Evolutionary conservation across 2,329 filamentous ascomycete species (phyloP).

Genomic region (Colletotrichum eleusines): DNA sequence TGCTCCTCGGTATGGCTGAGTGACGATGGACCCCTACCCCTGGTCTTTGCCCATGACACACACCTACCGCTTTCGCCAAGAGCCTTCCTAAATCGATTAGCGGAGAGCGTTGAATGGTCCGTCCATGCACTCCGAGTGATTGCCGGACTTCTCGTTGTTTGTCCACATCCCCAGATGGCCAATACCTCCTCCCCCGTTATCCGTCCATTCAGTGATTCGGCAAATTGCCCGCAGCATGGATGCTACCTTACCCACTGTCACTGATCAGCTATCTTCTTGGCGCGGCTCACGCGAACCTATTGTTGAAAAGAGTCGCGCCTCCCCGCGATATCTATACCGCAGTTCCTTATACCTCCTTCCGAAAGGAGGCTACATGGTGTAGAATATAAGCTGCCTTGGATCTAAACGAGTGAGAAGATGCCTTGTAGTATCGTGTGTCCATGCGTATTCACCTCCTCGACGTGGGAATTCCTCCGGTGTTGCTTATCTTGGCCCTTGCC

Average conservation of each 20-base stretch:
- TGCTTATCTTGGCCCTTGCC: constrained; percentile 25
- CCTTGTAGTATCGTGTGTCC: not conserved
- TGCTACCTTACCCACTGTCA: constrained; percentile 16
- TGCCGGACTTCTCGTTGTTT: constrained; percentile 15
- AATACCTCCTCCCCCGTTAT: not conserved
- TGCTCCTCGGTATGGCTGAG: not conserved
- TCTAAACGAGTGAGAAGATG: not conserved
- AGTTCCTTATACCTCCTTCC: constrained; percentile 22
- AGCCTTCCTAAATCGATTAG: constrained; percentile 37
- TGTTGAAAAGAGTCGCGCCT: constrained; percentile 8
- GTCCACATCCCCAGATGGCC: constrained; percentile 29
- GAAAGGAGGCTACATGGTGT: constrained; percentile 6
- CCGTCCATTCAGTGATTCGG: not conserved
- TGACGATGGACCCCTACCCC: not conserved
- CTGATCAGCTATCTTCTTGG: constrained; percentile 8
- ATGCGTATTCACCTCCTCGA: constrained; percentile 26
- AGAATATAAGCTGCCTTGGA: not conserved
- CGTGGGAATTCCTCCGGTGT: constrained; percentile 28
- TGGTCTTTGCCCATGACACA: constrained; percentile 23
- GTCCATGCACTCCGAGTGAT: constrained; percentile 12
- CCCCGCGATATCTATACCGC: not conserved
- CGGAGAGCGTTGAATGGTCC: not conserved
- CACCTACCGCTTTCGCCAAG: constrained; percentile 33
- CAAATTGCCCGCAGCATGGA: constrained; percentile 2
- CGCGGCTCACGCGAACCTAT: constrained; percentile 14